Conservation (phyloP, 805 yeast species). For the Suhomyces sp. region DNA sequence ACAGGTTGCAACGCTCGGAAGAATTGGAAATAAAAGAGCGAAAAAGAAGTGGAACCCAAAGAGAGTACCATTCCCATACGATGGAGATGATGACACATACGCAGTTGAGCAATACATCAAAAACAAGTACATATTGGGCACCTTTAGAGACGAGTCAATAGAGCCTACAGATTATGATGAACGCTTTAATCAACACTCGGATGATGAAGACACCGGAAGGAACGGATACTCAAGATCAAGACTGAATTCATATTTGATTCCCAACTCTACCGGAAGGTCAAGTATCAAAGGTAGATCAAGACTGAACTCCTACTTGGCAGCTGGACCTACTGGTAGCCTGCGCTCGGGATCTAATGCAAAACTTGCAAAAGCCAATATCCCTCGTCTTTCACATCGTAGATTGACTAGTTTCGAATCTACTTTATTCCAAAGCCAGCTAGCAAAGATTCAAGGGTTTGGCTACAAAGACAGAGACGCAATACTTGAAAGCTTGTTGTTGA, state of each 20-base stretch:
- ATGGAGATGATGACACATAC: slow-evolving; percentile 63
- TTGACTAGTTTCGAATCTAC: slow-evolving; percentile 54
- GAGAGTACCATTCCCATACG: slow-evolving; percentile 67
- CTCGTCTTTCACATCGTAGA: slow-evolving; percentile 49
- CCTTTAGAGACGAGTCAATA: slow-evolving; percentile 46
- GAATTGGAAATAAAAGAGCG: slow-evolving; percentile 64
- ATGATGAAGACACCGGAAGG: slow-evolving; percentile 16
- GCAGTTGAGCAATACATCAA: slow-evolving; percentile 58
- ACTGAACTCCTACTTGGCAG: slow-evolving; percentile 13
- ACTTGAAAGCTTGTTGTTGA: slow-evolving; percentile 60
- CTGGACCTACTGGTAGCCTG: slow-evolving; percentile 13
- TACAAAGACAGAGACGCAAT: slow-evolving; percentile 54
- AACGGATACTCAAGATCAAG: slow-evolving; percentile 10
- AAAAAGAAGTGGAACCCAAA: slow-evolving; percentile 66
- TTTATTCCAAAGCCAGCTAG: slow-evolving; percentile 50
- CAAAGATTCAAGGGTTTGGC: slow-evolving; percentile 51
- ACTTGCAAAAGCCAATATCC: slow-evolving; percentile 17
- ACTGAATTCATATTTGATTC: slow-evolving; percentile 9
- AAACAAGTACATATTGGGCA: slow-evolving; percentile 68
- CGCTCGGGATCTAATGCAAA: slow-evolving; percentile 8
- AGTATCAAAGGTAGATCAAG: slow-evolving; percentile 12
- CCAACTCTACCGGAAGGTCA: slow-evolving; percentile 1
- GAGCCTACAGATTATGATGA: slow-evolving; percentile 37
- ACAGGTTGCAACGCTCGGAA: slow-evolving; percentile 48
- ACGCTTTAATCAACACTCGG: slow-evolving; percentile 20